phyloP scores from a whole-genome alignment of 768 basidiomycete species.

The Cytidiella melzeri region DNA sequence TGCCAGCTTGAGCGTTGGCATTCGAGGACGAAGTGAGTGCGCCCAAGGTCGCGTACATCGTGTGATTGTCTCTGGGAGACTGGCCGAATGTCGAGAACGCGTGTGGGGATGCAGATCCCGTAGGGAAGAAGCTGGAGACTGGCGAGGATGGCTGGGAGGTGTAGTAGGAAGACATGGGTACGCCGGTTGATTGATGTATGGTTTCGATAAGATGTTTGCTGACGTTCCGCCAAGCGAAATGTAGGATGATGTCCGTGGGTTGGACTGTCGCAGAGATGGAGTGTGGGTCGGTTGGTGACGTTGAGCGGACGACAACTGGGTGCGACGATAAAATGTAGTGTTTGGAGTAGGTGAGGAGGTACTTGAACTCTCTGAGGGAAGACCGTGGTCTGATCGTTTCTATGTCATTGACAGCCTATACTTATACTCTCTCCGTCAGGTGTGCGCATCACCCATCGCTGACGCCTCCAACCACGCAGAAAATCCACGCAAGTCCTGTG shows the following conservation, averaged over 20 bases:
- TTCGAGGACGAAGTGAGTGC: not conserved
- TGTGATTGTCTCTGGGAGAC: slow-evolving; percentile 27
- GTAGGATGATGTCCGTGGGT: slow-evolving; percentile 4
- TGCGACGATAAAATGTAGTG: not conserved
- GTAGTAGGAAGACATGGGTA: slow-evolving; percentile 26
- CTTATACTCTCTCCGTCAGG: slow-evolving; percentile 1
- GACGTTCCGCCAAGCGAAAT: not conserved
- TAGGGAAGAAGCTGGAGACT: slow-evolving; percentile 28
- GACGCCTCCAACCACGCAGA: not conserved
- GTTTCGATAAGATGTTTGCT: not conserved
- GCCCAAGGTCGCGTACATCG: slow-evolving; percentile 27
- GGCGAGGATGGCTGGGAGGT: slow-evolving; percentile 22
- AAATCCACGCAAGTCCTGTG: not conserved
- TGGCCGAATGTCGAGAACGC: slow-evolving; percentile 31
- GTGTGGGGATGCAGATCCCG: slow-evolving; percentile 27
- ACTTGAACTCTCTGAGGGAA: not conserved
- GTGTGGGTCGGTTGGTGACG: not conserved
- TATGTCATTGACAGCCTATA: not conserved
- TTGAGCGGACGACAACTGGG: slow-evolving; percentile 9
- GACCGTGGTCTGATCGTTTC: slow-evolving; percentile 6
- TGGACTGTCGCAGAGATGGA: slow-evolving; percentile 1
- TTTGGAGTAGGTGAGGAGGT: not conserved
- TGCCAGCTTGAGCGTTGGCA: not conserved
- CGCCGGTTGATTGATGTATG: not conserved
- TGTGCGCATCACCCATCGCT: not conserved